A percentile compares a stretch with the other conserved stretches of the same genome.
Evolutionary conservation across 208 protist genomes (phyloP).

Genomic region (Leishmania gerbilli): DNA sequence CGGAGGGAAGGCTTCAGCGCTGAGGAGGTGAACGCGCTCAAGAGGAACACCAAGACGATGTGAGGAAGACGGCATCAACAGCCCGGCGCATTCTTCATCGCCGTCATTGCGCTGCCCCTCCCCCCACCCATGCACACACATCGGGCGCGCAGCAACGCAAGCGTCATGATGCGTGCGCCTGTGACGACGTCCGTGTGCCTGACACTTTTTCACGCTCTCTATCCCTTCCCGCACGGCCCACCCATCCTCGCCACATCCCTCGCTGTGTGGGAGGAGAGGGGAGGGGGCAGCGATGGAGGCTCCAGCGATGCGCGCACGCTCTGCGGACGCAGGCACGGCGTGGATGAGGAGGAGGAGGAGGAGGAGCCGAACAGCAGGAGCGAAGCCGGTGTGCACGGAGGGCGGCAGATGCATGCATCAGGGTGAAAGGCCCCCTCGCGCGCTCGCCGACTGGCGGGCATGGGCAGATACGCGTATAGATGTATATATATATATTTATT

Average conservation of each 20-base stretch:
- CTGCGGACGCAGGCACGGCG: too few relatives aligned
- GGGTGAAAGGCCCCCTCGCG: neutral
- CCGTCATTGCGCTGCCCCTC: neutral
- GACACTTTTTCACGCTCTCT: neutral
- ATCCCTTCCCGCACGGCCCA: neutral
- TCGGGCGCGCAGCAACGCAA: neutral
- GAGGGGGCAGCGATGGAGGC: too few relatives aligned
- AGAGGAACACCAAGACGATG: slow-evolving; percentile 49
- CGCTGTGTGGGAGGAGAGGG: too few relatives aligned
- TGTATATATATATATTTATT: too few relatives aligned
- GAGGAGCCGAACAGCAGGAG: neutral
- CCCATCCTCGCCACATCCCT: neutral
- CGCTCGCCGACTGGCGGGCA: too few relatives aligned
- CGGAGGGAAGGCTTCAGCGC: slow-evolving; percentile 72
- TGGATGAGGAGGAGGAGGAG: neutral
- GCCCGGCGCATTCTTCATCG: neutral
- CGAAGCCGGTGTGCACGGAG: too few relatives aligned
- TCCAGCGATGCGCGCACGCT: neutral
- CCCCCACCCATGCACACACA: neutral
- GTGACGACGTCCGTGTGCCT: neutral
- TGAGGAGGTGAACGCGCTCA: slow-evolving; percentile 59
- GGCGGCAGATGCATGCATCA: neutral
- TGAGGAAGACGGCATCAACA: slow-evolving; percentile 10
- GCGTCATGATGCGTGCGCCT: neutral
- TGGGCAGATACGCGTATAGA: too few relatives aligned